phyloP scores from a whole-genome alignment of 306 rosid species.

The Cucurbita maxima region DNA sequence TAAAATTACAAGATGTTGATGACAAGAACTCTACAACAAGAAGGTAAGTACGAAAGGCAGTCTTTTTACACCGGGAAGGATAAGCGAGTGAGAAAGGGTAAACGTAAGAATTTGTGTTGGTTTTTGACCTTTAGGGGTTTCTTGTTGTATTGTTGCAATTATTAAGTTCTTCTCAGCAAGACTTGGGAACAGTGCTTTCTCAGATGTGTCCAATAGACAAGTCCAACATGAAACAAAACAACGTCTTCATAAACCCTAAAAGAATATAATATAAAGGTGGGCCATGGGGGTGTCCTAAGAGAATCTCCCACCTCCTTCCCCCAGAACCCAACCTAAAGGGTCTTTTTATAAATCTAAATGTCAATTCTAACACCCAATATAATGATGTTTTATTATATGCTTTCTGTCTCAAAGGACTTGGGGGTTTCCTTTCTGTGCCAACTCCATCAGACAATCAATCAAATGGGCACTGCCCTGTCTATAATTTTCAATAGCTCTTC shows the following conservation, averaged over 20 bases:
- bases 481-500: constrained; percentile 9
- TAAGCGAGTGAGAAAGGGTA: constrained; percentile 14
- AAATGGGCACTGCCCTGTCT: constrained; percentile 10
- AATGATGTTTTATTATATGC: constrained; percentile 20
- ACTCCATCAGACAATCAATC: constrained; percentile 38
- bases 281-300: constrained; percentile 1
- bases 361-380: constrained; percentile 14
- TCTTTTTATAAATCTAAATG: constrained; percentile 31
- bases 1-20: constrained; percentile 10
- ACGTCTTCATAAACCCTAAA: constrained; percentile 25
- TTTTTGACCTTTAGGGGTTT: constrained; percentile 18
- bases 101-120: not conserved
- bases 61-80: constrained; percentile 10
- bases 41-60: constrained; percentile 39
- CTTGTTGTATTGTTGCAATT: constrained; percentile 65
- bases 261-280: constrained; percentile 2
- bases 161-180: constrained; percentile 45
- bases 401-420: constrained; percentile 32
- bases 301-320: constrained; percentile 14
- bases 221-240: constrained; percentile 67
- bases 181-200: constrained; percentile 39
- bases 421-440: constrained; percentile 36
- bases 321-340: constrained; percentile 5
- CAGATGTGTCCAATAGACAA: constrained; percentile 46
- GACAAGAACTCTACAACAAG: constrained; percentile 49